Percentiles rank a stretch among this genome's conserved stretches.
These are phyloP conservation scores for Aspergillus niger DNA, from an alignment of 2,329 filamentous ascomycete species.

Conservation along the genomic window DNA sequence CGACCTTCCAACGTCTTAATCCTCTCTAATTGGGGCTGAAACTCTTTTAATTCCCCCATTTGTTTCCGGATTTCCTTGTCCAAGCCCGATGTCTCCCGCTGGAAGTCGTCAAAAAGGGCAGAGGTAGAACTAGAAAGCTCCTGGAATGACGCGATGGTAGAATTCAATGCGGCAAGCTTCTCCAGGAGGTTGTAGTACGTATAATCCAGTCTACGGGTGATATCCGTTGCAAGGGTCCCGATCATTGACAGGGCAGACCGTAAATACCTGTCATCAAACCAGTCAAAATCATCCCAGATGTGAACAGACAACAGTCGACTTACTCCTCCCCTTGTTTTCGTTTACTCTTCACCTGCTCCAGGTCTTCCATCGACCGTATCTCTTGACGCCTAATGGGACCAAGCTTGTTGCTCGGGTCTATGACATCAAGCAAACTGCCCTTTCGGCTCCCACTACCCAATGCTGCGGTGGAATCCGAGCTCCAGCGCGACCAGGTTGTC, in stretches of 20 bases:
- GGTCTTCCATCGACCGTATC: slow-evolving; percentile 36
- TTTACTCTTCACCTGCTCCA: slow-evolving; percentile 50
- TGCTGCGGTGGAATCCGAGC: slow-evolving; percentile 34
- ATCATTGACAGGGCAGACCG: slow-evolving; percentile 39
- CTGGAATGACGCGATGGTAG: slow-evolving; percentile 45
- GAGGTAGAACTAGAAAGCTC: slow-evolving; percentile 41
- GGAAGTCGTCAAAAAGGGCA: slow-evolving; percentile 41
- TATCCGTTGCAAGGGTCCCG: slow-evolving; percentile 43
- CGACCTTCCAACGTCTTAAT: slow-evolving; percentile 42
- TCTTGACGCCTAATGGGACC: slow-evolving; percentile 33
- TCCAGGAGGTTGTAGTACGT: slow-evolving; percentile 53
- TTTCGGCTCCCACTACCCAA: slow-evolving; percentile 29
- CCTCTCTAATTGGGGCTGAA: slow-evolving; percentile 40
- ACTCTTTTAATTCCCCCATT: slow-evolving; percentile 40
- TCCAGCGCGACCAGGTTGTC: slow-evolving; percentile 35
- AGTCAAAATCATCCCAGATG: slow-evolving; percentile 5
- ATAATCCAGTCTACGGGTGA: slow-evolving; percentile 50
- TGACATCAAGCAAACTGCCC: slow-evolving; percentile 31
- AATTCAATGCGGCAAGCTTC: slow-evolving; percentile 44
- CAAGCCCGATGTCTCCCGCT: slow-evolving; percentile 37
- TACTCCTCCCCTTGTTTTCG: slow-evolving; percentile 80
- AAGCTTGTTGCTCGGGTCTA: slow-evolving; percentile 29
- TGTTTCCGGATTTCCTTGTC: slow-evolving; percentile 42
- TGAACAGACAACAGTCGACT: slow-evolving; percentile 45
- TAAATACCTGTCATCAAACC: slow-evolving; percentile 27